A percentile compares a stretch with the other conserved stretches of the same genome.
These are phyloP conservation scores for Avena insularis DNA, from an alignment of 176 grass and related monocot species.

Conservation along the genomic window DNA sequence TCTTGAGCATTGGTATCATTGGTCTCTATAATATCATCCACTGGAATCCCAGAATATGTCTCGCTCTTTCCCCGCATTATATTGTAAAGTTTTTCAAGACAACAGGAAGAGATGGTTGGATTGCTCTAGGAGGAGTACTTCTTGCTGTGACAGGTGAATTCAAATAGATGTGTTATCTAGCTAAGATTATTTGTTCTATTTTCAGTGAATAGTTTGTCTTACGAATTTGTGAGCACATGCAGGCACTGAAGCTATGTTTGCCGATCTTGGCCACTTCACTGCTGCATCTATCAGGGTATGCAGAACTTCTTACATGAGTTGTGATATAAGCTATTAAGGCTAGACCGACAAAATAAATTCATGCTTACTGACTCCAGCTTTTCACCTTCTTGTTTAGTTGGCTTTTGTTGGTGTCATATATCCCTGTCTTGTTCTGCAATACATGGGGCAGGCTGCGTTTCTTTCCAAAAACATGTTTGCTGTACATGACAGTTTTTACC, in stretches of 20 bases:
- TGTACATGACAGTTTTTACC: slow-evolving; percentile 60
- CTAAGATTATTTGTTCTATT: not conserved
- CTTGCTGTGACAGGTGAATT: slow-evolving; percentile 70
- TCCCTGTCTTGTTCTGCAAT: slow-evolving; percentile 79
- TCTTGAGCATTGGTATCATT: slow-evolving; percentile 62
- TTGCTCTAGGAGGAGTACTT: slow-evolving; percentile 70
- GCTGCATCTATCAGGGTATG: slow-evolving; percentile 72
- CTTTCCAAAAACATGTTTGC: slow-evolving; percentile 62
- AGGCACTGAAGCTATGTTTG: slow-evolving; percentile 92
- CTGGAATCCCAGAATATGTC: slow-evolving; percentile 72
- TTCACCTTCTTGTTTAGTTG: slow-evolving; percentile 49
- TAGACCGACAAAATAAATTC: not conserved
- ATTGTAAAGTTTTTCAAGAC: slow-evolving; percentile 61
- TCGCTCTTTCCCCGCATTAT: slow-evolving; percentile 72
- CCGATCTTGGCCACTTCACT: slow-evolving; percentile 83
- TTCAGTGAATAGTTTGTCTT: slow-evolving; percentile 28
- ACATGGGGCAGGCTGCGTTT: slow-evolving; percentile 84
- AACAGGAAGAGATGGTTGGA: slow-evolving; percentile 74
- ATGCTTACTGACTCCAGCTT: slow-evolving; percentile 6
- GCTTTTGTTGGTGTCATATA: slow-evolving; percentile 73
- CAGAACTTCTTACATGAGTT: slow-evolving; percentile 13
- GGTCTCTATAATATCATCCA: slow-evolving; percentile 73
- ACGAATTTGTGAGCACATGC: slow-evolving; percentile 5
- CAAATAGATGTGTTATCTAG: not conserved
- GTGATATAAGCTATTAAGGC: slow-evolving; percentile 8